These are phyloP conservation scores for Capsella rubella DNA, from an alignment of 441 rosid species.

Conservation along the genomic window DNA sequence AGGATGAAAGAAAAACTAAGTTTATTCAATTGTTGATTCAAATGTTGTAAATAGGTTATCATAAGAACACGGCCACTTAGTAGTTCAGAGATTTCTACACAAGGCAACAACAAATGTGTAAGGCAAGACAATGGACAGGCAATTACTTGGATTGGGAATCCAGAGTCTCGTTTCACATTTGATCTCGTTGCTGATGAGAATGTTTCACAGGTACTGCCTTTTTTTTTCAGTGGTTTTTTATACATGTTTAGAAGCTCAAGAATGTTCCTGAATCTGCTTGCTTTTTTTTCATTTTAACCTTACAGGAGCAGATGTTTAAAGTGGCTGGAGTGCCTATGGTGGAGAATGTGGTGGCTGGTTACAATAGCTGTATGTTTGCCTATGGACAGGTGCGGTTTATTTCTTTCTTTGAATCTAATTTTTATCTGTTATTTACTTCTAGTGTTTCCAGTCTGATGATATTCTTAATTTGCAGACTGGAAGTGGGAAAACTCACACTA, in stretches of 20 bases:
- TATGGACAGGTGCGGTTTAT: constrained; percentile 85
- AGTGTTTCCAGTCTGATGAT: constrained; percentile 9
- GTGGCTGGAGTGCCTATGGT: constrained; percentile 99
- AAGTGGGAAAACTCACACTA: constrained; percentile 99
- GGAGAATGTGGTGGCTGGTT: constrained; percentile 93
- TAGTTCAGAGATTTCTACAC: constrained; percentile 78
- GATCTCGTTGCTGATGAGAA: constrained; percentile 94
- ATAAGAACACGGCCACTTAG: constrained; percentile 91
- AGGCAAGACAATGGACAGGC: constrained; percentile 90
- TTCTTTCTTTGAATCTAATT: background rate
- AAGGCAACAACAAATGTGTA: constrained; percentile 83
- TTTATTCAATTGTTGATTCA: background rate
- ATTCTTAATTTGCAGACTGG: constrained; percentile 73
- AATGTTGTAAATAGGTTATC: constrained; percentile 64
- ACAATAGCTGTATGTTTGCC: constrained; percentile 99
- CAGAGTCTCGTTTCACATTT: constrained; percentile 91
- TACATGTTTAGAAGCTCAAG: background rate
- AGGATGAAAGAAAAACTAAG: background rate
- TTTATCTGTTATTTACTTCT: background rate
- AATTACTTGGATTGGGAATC: constrained; percentile 92
- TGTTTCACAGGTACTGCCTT: constrained; percentile 73
- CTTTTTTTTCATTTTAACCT: constrained; percentile 28
- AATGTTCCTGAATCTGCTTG: background rate
- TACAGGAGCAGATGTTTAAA: constrained; percentile 86
- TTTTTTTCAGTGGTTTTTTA: background rate